These are phyloP conservation scores for Hygrocybe coccinea DNA, from an alignment of 768 basidiomycete species.

Conservation along the genomic window DNA sequence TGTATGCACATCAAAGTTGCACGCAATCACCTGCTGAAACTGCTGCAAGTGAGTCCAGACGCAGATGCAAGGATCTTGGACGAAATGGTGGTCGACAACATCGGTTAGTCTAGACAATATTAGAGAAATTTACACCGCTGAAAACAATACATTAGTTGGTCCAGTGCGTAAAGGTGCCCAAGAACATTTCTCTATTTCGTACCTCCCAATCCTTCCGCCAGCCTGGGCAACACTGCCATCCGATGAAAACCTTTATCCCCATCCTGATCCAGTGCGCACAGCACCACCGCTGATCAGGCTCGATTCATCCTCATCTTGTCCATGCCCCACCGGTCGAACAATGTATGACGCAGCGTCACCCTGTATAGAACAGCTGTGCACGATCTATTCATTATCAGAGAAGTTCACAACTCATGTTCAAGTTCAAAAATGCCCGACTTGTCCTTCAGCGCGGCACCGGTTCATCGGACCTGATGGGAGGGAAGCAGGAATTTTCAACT, in stretches of 20 bases:
- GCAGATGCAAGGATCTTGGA: too few species aligned
- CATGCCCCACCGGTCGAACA: not conserved
- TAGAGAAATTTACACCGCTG: too few species aligned
- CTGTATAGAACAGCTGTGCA: not conserved
- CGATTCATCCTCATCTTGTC: not conserved
- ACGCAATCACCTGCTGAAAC: too few species aligned
- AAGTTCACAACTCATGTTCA: not conserved
- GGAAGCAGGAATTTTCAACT: constrained; percentile 31
- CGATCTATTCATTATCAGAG: not conserved
- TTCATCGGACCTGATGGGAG: constrained; percentile 30
- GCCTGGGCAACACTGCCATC: not conserved
- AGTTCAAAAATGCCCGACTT: not conserved
- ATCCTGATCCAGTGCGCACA: not conserved
- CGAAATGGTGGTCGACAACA: too few species aligned
- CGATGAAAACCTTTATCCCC: not conserved
- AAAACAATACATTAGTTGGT: too few species aligned
- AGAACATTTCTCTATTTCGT: not conserved
- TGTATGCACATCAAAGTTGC: too few species aligned
- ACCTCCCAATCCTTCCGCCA: not conserved
- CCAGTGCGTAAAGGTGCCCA: too few species aligned
- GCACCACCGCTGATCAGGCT: not conserved
- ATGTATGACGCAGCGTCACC: not conserved
- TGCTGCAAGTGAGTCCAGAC: too few species aligned
- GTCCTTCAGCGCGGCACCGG: constrained; percentile 4
- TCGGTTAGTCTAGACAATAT: too few species aligned